Evolutionary conservation across 176 grass and related monocot species (phyloP).

Genomic region (Secale cereale): DNA sequence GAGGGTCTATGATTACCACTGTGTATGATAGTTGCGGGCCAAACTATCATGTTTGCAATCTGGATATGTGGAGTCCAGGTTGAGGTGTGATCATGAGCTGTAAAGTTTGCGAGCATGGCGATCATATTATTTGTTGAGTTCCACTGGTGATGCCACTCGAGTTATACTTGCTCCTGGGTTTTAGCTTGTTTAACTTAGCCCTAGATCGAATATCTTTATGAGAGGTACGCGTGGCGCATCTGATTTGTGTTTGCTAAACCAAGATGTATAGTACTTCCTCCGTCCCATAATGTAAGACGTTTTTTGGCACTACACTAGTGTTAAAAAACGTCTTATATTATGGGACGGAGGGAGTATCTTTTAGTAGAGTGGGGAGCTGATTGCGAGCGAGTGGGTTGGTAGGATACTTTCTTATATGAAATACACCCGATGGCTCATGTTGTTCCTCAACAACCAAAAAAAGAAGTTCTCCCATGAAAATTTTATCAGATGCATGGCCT

Average conservation of each 20-base stretch:
- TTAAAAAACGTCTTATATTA: too few species aligned
- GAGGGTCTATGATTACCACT: background rate
- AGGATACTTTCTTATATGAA: slow-evolving; percentile 12
- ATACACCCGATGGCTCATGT: background rate
- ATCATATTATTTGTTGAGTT: slow-evolving; percentile 1
- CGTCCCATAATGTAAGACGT: too few species aligned
- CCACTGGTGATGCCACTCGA: background rate
- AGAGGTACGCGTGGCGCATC: background rate
- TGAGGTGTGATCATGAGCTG: slow-evolving; percentile 28
- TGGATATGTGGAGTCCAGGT: slow-evolving; percentile 22
- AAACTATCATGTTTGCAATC: slow-evolving; percentile 7
- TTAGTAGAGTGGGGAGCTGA: background rate
- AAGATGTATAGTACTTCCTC: too few species aligned
- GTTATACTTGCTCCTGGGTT: background rate
- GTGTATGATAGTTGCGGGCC: background rate
- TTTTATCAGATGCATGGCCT: background rate
- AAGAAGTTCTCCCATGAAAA: background rate
- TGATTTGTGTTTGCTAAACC: background rate
- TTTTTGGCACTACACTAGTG: too few species aligned
- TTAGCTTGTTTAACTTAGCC: background rate
- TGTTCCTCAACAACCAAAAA: slow-evolving; percentile 7
- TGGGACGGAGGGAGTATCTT: too few species aligned
- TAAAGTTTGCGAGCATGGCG: background rate
- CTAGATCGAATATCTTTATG: background rate
- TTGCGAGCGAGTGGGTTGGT: background rate